These are phyloP conservation scores for Syncephalastrum contaminatum DNA, from an alignment of 371 early-diverging fungal species.

Conservation along the genomic window DNA sequence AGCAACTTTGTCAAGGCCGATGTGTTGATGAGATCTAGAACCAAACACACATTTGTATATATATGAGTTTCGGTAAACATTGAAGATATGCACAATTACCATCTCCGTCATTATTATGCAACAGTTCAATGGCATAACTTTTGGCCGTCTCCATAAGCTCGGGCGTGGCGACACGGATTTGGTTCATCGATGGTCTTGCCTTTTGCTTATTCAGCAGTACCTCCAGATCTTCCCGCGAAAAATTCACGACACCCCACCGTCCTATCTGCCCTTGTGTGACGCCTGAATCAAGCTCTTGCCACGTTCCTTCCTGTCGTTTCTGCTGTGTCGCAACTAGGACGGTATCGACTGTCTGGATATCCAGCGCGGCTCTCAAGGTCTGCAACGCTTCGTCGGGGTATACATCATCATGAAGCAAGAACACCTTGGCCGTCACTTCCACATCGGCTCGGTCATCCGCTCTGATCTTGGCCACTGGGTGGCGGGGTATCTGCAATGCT, in stretches of 20 bases:
- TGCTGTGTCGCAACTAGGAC: conserved; percentile 6
- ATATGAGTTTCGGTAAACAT: conserved; percentile 1
- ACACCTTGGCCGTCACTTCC: conserved; percentile 59
- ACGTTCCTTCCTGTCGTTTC: conserved; percentile 31
- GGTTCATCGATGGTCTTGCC: conserved; percentile 25
- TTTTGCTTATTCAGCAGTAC: conserved; percentile 20
- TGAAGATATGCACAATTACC: conserved; percentile 23
- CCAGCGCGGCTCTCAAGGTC: conserved; percentile 32
- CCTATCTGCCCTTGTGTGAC: conserved; percentile 6
- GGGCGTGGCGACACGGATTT: conserved; percentile 30
- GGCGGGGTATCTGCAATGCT: conserved; percentile 41
- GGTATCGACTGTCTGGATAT: conserved; percentile 17
- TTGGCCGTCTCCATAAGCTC: conserved; percentile 48
- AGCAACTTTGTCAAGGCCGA: conserved; percentile 33
- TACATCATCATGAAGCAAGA: conserved; percentile 27
- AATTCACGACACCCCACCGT: conserved; percentile 21
- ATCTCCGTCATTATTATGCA: conserved; percentile 50
- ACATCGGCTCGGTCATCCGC: conserved; percentile 48
- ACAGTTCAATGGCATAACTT: conserved; percentile 41
- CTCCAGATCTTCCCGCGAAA: conserved; percentile 18
- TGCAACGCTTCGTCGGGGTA: conserved; percentile 20
- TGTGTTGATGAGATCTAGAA: conserved; percentile 34
- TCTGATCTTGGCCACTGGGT: conserved; percentile 36
- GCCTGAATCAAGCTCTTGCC: conserved; percentile 25
- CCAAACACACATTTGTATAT: neutral